Evolutionary conservation across 2,329 filamentous ascomycete species (phyloP), one percentile per base, ranked within the genome.

Genomic region (Diatrype stigma): DNA sequence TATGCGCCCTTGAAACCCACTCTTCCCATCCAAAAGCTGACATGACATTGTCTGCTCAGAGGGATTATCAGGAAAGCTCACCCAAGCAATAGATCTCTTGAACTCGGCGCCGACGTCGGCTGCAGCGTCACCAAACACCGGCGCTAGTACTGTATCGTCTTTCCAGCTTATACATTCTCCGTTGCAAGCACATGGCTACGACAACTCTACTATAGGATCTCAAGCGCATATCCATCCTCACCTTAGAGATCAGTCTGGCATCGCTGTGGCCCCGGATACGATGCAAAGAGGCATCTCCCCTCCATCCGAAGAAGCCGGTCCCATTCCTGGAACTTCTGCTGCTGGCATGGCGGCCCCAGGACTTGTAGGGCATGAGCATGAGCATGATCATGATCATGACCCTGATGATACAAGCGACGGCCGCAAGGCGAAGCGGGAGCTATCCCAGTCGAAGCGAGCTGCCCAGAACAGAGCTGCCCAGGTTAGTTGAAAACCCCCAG

Each of bases 391-490:
- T 30, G 26, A 30, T 30, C n/a, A n/a, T 35, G 59, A 67, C n/a
- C 66, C 63, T 22, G 70, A 73, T 26, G 61, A 67, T 4, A 58
- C 59, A 7, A 53, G 73, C 58, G 72, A 88, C 56, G 81, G 85
- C 56, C 80, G 86, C 47, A 93, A 94, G 71, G 86, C 86, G 12
- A 96, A 96, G 71, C 82, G 94, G 49, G 93, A 96, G 72, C 75
- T 99, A 54, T 96, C 92, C 23, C 94, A 92, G 42, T 96, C 91
- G 35, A 99, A 97, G 75, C 87, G 94, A 59, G 94, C 94, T 26
- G 94, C 94, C 10, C 94, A 99, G 68, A 99, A 99, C 67, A 81
- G 94, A 67, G 94, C 93, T 61, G 94, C 94, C 49, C 94, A 99
- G 85, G 94, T 96, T 80, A 66, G 85, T 68, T 45, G 49, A 45